These are phyloP conservation scores for Amoeboaphelidium protococcarum DNA, from an alignment of 371 early-diverging fungal species.

Conservation along the genomic window DNA sequence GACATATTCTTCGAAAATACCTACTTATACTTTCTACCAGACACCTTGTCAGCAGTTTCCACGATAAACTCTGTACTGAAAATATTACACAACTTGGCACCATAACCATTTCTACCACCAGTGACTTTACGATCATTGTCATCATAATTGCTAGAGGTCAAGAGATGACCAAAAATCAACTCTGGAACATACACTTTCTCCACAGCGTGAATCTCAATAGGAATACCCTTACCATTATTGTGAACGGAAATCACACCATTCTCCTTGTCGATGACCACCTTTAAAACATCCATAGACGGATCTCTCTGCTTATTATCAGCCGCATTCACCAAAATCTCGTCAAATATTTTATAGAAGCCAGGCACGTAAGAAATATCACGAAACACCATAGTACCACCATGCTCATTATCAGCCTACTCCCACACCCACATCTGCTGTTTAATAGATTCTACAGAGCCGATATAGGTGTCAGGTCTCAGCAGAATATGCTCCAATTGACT, in stretches of 20 bases:
- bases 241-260: slow-evolving; percentile 63
- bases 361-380: slow-evolving; percentile 69
- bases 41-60: slow-evolving; percentile 69
- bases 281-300: slow-evolving; percentile 63
- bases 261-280: slow-evolving; percentile 67
- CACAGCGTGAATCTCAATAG: slow-evolving; percentile 76
- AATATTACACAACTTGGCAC: slow-evolving; percentile 98
- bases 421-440: slow-evolving; percentile 73
- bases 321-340: slow-evolving; percentile 97
- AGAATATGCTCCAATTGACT: slow-evolving; percentile 97
- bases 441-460: slow-evolving; percentile 83
- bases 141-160: slow-evolving; percentile 97
- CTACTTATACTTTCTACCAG: slow-evolving; percentile 53
- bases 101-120: slow-evolving; percentile 98
- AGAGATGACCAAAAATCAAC: slow-evolving; percentile 95
- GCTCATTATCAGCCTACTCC: too few relatives aligned
- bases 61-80: slow-evolving; percentile 90
- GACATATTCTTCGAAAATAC: slow-evolving; percentile 72
- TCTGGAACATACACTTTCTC: slow-evolving; percentile 96
- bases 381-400: too few relatives aligned
- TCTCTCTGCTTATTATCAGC: slow-evolving; percentile 60
- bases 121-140: slow-evolving; percentile 94
- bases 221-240: slow-evolving; percentile 97
- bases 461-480: slow-evolving; percentile 95
- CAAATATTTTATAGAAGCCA: slow-evolving; percentile 98